These are phyloP conservation scores for Pseudocercospora cruenta DNA, from an alignment of 2,329 filamentous ascomycete species.

Conservation along the genomic window DNA sequence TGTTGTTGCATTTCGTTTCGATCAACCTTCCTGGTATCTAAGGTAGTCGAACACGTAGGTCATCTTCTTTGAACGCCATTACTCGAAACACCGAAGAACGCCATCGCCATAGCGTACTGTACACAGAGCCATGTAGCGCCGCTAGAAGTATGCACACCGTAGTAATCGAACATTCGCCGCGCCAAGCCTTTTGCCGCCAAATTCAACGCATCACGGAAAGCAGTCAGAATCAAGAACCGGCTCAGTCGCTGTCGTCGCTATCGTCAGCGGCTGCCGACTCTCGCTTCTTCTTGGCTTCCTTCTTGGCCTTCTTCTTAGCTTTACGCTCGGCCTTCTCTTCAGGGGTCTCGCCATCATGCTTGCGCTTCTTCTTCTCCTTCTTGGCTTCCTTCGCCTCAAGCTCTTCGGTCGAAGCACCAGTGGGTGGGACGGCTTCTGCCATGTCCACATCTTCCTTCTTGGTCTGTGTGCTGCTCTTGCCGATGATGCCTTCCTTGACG, in stretches of 20 bases:
- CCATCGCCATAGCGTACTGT: conserved; percentile 21
- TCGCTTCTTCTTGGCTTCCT: conserved; percentile 71
- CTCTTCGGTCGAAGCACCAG: conserved; percentile 33
- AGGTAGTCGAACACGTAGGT: background rate
- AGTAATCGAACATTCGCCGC: conserved; percentile 8
- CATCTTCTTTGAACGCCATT: background rate
- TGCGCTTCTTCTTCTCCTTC: conserved; percentile 48
- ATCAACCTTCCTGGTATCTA: background rate
- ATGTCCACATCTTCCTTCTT: conserved; percentile 45
- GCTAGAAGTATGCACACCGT: conserved; percentile 10
- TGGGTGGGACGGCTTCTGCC: conserved; percentile 38
- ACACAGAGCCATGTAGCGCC: conserved; percentile 14
- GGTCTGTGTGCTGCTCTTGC: conserved; percentile 36
- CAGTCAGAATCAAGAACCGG: background rate
- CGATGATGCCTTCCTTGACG: conserved; percentile 32
- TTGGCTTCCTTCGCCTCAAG: conserved; percentile 36
- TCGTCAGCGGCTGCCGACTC: conserved; percentile 33
- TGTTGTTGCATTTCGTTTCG: background rate
- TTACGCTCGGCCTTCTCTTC: conserved; percentile 55
- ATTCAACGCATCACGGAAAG: background rate
- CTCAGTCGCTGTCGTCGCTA: conserved; percentile 35
- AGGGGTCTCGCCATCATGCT: conserved; percentile 50
- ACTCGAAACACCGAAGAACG: conserved; percentile 15
- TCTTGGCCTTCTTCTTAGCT: conserved; percentile 78
- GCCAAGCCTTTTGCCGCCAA: background rate